phyloP scores from a whole-genome alignment of 1,284 basidiomycete genomes.

The Cryptococcus sp. region DNA sequence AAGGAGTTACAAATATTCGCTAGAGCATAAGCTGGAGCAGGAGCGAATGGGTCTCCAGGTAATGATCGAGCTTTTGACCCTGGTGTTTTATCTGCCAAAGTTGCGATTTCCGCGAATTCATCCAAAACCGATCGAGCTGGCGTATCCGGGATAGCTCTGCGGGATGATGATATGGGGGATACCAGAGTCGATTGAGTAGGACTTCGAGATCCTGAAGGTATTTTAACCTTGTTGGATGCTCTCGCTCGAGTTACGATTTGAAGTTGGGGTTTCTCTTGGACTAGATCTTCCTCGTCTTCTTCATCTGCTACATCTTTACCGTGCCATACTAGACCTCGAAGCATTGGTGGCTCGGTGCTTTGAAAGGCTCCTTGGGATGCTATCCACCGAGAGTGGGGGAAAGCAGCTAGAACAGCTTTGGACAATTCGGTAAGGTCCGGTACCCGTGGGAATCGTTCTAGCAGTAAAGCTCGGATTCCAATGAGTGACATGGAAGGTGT shows the following conservation, averaged over 20 bases:
- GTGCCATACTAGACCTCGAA: conserved; percentile 41
- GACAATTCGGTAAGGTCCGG: conserved; percentile 33
- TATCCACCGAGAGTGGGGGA: conserved; percentile 39
- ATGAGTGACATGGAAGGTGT: conserved; percentile 38
- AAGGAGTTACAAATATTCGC: conserved; percentile 21
- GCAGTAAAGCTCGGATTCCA: conserved; percentile 34
- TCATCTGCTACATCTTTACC: conserved; percentile 36
- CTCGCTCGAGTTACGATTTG: conserved; percentile 3
- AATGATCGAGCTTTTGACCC: conserved; percentile 20
- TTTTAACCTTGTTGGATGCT: neutral
- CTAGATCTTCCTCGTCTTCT: conserved; percentile 9
- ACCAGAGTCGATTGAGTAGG: conserved; percentile 38
- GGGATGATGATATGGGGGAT: conserved; percentile 32
- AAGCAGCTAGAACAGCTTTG: conserved; percentile 37
- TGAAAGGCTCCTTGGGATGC: conserved; percentile 18
- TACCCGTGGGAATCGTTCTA: conserved; percentile 40
- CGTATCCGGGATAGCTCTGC: conserved; percentile 31
- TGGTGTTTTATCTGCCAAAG: conserved; percentile 35
- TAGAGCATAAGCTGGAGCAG: conserved; percentile 18
- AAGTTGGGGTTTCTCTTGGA: neutral
- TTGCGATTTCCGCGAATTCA: conserved; percentile 42
- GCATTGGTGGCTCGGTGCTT: conserved; percentile 31
- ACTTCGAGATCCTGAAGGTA: conserved; percentile 11
- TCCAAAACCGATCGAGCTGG: conserved; percentile 40
- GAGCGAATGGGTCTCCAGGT: conserved; percentile 18